Evolutionary conservation across 179 eudicot species (phyloP).

Genomic region (Vitellaria paradoxa): DNA sequence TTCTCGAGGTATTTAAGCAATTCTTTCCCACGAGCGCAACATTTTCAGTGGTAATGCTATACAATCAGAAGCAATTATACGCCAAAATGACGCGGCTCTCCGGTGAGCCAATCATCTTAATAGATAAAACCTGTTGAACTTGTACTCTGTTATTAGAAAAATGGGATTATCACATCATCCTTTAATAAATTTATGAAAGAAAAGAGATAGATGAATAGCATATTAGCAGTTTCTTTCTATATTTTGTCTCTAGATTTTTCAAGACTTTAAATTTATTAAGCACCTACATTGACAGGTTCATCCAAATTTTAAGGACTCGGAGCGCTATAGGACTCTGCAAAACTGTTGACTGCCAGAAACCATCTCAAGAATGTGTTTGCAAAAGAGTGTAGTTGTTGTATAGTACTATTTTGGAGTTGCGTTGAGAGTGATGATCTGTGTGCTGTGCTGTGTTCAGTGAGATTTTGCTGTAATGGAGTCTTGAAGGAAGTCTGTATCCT

Average conservation of each 20-base stretch:
- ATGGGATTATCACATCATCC: no score
- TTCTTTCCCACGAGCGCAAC: no score
- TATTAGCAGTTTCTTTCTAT: neutral
- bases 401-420: neutral
- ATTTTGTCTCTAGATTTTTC: neutral
- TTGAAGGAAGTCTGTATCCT: neutral
- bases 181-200: no score
- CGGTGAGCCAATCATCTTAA: no score
- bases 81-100: no score
- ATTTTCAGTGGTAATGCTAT: no score
- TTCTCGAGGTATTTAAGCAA: slow-evolving; percentile 66
- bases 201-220: no score
- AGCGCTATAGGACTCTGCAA: slow-evolving; percentile 86
- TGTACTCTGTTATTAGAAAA: no score
- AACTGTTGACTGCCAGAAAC: slow-evolving; percentile 83
- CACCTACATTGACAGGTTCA: slow-evolving; percentile 57
- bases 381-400: neutral
- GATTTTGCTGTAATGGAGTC: neutral
- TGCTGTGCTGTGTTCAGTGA: slow-evolving; percentile 3
- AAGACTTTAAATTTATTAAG: neutral
- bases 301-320: slow-evolving; percentile 89
- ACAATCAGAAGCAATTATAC: no score
- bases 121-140: no score
- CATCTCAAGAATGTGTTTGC: slow-evolving; percentile 43
- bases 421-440: neutral